Evolutionary conservation across 805 yeast genomes (phyloP).

Genomic region (Suhomyces vadensis): DNA sequence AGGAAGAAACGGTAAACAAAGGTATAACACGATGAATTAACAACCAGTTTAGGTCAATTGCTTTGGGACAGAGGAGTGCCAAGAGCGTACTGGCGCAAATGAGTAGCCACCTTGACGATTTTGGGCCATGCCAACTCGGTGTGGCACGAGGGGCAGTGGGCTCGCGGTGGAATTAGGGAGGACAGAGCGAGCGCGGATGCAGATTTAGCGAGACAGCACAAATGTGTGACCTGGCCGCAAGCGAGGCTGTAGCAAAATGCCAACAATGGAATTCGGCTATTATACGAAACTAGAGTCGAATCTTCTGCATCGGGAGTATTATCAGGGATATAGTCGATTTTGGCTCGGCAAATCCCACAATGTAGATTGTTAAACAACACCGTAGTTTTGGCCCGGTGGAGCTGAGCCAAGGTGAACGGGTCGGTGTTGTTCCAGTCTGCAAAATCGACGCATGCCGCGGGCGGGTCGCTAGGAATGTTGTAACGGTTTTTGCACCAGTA

Average conservation of each 20-base stretch:
- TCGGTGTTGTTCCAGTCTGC: neutral
- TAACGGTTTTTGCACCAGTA: conserved; percentile 39
- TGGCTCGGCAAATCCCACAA: conserved; percentile 23
- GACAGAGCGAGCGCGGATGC: conserved; percentile 13
- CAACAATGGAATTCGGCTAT: conserved; percentile 27
- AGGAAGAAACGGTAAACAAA: too few species aligned
- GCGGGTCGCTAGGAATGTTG: conserved; percentile 10
- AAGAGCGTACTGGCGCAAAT: conserved; percentile 19
- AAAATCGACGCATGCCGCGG: neutral
- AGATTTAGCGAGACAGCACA: conserved; percentile 37
- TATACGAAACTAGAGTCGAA: neutral
- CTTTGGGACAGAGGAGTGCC: too few species aligned
- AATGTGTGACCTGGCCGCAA: conserved; percentile 39
- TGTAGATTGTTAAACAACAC: neutral
- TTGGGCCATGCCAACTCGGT: conserved; percentile 18
- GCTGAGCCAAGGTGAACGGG: neutral
- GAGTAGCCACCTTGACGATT: conserved; percentile 23
- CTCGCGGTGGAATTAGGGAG: conserved; percentile 8
- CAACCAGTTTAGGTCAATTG: too few species aligned
- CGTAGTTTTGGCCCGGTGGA: neutral
- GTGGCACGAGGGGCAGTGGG: conserved; percentile 20
- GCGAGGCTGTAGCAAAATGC: conserved; percentile 30
- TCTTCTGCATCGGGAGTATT: conserved; percentile 7
- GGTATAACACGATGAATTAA: too few species aligned
- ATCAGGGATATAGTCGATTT: conserved; percentile 37